A percentile compares a stretch with the other conserved stretches of the same genome.
These are phyloP conservation scores for Afroboletus lepidellus DNA, from an alignment of 1,284 basidiomycete genomes.

Conservation along the genomic window DNA sequence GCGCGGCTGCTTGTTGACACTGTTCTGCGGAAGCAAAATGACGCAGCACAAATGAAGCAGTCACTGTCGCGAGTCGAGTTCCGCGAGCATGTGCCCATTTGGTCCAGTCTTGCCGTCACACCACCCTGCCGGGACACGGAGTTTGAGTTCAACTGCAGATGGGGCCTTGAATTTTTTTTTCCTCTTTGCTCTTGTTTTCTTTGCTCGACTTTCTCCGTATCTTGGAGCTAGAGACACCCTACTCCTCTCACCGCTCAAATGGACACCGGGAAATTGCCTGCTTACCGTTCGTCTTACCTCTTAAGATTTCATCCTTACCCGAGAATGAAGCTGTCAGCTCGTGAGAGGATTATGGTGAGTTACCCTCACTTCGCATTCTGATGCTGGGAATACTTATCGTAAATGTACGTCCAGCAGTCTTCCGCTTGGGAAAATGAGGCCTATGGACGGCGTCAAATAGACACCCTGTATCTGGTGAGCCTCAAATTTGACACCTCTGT, in stretches of 20 bases:
- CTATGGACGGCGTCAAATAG: background rate
- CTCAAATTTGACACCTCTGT: background rate
- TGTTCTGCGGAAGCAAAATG: constrained; percentile 22
- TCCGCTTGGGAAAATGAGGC: background rate
- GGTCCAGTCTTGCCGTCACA: constrained; percentile 31
- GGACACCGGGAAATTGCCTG: constrained; percentile 20
- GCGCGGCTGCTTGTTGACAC: constrained; percentile 1
- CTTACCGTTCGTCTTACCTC: constrained; percentile 34
- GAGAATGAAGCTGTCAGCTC: constrained; percentile 23
- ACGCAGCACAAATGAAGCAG: constrained; percentile 5
- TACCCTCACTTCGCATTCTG: constrained; percentile 1
- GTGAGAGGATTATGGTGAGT: constrained; percentile 28
- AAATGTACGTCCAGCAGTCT: constrained; percentile 6
- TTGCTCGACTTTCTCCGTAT: background rate
- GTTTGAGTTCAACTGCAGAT: constrained; percentile 19
- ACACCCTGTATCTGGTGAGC: constrained; percentile 4
- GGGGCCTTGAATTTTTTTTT: constrained; percentile 5
- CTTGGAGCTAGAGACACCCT: constrained; percentile 1
- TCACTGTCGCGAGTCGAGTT: constrained; percentile 19
- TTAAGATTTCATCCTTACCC: constrained; percentile 31
- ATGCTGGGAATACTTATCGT: constrained; percentile 7
- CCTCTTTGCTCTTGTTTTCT: background rate
- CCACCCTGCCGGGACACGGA: constrained; percentile 21
- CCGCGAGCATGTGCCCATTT: constrained; percentile 23
- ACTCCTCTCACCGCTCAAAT: constrained; percentile 12